Conservation (phyloP, 2,329 filamentous ascomycete species). For the Colletotrichum noveboracense region DNA sequence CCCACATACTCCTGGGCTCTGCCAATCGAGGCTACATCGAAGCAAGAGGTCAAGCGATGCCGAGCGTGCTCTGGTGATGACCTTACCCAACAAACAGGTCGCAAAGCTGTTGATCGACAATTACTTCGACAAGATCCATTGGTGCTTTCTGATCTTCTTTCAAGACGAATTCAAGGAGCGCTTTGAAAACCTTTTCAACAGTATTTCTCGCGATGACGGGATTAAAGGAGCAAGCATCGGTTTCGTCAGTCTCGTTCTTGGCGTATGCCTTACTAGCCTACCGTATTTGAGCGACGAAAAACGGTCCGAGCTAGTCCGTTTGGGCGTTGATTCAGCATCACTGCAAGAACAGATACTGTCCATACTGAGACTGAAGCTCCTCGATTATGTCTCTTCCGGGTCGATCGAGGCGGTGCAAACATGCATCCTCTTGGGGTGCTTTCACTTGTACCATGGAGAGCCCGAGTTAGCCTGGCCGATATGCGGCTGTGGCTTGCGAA, state of each 20-base stretch:
- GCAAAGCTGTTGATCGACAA: slow-evolving; percentile 30
- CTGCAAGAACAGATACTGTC: background rate
- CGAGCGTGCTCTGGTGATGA: background rate
- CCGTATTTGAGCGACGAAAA: background rate
- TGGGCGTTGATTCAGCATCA: background rate
- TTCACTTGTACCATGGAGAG: slow-evolving; percentile 39
- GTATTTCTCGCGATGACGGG: background rate
- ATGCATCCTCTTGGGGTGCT: slow-evolving; percentile 39
- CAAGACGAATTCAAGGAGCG: slow-evolving; percentile 33
- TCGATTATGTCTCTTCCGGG: slow-evolving; percentile 8
- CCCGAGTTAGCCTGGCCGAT: slow-evolving; percentile 42
- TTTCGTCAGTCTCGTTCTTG: background rate
- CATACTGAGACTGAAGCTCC: background rate
- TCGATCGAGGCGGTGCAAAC: slow-evolving; percentile 36
- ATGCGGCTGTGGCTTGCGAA: slow-evolving; percentile 38
- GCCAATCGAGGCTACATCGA: background rate
- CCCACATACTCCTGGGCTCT: background rate
- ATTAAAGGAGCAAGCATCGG: background rate
- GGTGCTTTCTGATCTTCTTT: slow-evolving; percentile 43
- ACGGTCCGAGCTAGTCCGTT: background rate
- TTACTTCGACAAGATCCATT: slow-evolving; percentile 43
- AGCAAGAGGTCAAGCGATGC: background rate
- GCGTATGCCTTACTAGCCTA: background rate
- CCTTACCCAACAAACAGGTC: background rate
- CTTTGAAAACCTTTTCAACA: slow-evolving; percentile 16